Conservation (phyloP, 805 yeast species). For the Yamadazyma olivae region DNA sequence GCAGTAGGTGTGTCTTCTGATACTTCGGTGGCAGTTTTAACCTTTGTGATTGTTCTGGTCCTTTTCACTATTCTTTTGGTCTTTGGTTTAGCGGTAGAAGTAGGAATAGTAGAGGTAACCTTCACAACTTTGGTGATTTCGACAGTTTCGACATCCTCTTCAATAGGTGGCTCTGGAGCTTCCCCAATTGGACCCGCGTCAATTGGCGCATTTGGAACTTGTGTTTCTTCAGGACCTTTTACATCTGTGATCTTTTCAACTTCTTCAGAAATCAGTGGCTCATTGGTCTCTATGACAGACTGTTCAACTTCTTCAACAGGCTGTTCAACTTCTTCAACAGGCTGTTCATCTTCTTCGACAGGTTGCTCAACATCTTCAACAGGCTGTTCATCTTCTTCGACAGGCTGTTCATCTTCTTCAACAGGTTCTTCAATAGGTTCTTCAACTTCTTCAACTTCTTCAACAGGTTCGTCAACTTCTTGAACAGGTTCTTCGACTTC, state of each 20-base stretch:
- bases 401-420: conserved; percentile 3
- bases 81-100: neutral
- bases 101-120: neutral
- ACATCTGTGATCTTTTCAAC: neutral
- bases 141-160: neutral
- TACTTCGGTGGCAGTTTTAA: neutral
- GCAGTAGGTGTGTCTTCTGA: too few species aligned
- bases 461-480: conserved; percentile 4
- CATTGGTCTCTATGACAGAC: conserved; percentile 23
- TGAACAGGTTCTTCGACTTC: conserved; percentile 1
- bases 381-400: conserved; percentile 4
- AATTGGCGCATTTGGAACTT: too few species aligned
- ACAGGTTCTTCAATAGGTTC: conserved; percentile 3
- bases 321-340: conserved; percentile 17
- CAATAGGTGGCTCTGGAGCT: neutral
- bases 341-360: conserved; percentile 14
- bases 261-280: neutral
- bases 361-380: conserved; percentile 8
- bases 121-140: too few species aligned
- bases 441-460: conserved; percentile 4
- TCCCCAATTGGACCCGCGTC: conserved; percentile 33
- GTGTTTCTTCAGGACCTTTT: too few species aligned
- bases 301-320: conserved; percentile 20
- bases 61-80: conserved; percentile 3
- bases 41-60: neutral